phyloP scores from a whole-genome alignment of 169 alveolate species.

The Condylostoma magnum region DNA sequence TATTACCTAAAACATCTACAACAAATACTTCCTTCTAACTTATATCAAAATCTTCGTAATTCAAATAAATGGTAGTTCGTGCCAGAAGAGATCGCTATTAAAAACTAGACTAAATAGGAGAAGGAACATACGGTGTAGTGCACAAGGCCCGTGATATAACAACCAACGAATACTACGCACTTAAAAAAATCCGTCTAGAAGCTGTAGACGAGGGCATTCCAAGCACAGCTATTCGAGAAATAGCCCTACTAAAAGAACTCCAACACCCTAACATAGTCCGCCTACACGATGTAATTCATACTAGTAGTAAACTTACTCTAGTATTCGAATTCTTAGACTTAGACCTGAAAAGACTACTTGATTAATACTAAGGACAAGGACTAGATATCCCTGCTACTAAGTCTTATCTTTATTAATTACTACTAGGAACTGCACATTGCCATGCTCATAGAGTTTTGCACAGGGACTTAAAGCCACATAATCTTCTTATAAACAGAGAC shows the following conservation, averaged over 20 bases:
- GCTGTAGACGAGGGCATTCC: conserved; percentile 87
- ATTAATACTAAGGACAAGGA: conserved; percentile 37
- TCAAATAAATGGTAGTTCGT: conserved; percentile 15
- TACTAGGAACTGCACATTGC: conserved; percentile 70
- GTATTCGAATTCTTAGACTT: conserved; percentile 74
- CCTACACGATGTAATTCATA: conserved; percentile 65
- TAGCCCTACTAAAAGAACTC: conserved; percentile 59
- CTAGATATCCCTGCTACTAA: conserved; percentile 33
- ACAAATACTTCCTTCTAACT: no score
- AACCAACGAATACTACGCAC: conserved; percentile 89
- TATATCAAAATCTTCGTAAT: no score
- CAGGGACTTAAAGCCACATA: conserved; percentile 88
- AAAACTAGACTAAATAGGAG: conserved; percentile 97
- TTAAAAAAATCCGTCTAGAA: conserved; percentile 65
- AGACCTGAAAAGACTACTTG: conserved; percentile 78
- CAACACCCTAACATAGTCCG: conserved; percentile 66
- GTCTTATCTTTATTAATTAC: conserved; percentile 68
- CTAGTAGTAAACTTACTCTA: conserved; percentile 63
- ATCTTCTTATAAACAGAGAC: conserved; percentile 71
- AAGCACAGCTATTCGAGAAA: conserved; percentile 80
- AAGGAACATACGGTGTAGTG: conserved; percentile 99
- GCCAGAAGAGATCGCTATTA: conserved; percentile 86
- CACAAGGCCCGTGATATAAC: conserved; percentile 85
- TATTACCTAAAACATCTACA: no score
- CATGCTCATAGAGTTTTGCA: conserved; percentile 84